Conservation (phyloP, 768 basidiomycete species). For the Coprinopsis marcescibilis region DNA sequence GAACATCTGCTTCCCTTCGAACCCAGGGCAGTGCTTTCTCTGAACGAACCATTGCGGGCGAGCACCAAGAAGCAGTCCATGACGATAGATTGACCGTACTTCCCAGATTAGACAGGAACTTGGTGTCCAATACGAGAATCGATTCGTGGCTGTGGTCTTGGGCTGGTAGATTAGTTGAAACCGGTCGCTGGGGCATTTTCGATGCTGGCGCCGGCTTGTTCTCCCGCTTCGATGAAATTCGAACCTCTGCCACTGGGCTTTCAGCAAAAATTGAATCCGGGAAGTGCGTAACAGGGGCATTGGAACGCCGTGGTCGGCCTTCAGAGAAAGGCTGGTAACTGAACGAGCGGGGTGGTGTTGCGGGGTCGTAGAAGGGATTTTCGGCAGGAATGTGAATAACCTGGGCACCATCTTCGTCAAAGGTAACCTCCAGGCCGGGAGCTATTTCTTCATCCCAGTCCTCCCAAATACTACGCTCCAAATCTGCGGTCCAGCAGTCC, state of each 20-base stretch:
- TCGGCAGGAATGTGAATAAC: slow-evolving; percentile 33
- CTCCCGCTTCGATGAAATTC: not conserved
- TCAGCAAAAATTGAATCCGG: not conserved
- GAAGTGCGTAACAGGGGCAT: slow-evolving; percentile 7
- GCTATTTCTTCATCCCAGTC: slow-evolving; percentile 9
- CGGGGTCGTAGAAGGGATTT: slow-evolving; percentile 32
- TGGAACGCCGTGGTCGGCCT: slow-evolving; percentile 15
- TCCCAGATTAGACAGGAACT: not conserved
- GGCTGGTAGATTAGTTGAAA: not conserved
- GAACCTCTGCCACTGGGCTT: not conserved
- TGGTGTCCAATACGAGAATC: not conserved
- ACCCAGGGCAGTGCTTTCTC: not conserved
- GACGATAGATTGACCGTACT: not conserved
- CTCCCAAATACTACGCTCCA: slow-evolving; percentile 1
- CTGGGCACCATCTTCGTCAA: slow-evolving; percentile 26
- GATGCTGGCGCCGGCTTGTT: not conserved
- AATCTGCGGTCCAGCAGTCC: slow-evolving; percentile 1
- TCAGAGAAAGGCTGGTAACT: slow-evolving; percentile 21
- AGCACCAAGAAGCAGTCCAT: not conserved
- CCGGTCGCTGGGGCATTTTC: too few species aligned
- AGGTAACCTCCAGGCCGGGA: slow-evolving; percentile 4
- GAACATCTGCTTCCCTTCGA: slow-evolving; percentile 1
- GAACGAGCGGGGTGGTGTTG: slow-evolving; percentile 22
- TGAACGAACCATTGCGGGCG: not conserved
- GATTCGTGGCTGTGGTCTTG: not conserved